These are phyloP conservation scores for Macrotyloma uniflorum DNA, from an alignment of 306 rosid genomes.

Conservation along the genomic window DNA sequence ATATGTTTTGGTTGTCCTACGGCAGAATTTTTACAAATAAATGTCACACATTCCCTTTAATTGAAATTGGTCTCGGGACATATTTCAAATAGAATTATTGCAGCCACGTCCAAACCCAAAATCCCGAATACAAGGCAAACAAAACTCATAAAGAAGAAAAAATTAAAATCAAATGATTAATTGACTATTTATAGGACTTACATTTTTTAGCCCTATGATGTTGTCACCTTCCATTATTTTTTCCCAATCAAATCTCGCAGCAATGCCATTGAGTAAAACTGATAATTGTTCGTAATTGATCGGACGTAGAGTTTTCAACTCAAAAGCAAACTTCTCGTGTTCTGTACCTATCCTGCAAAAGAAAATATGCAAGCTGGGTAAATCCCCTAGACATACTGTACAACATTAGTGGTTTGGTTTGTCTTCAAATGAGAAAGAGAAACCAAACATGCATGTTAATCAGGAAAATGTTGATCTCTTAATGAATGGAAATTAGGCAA, in stretches of 20 bases:
- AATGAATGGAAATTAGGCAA: neutral
- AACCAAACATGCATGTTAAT: neutral
- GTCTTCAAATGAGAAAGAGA: neutral
- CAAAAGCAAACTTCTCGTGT: conserved; percentile 88
- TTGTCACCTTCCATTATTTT: conserved; percentile 75
- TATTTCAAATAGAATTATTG: neutral
- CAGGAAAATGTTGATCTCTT: neutral
- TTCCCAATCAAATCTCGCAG: conserved; percentile 86
- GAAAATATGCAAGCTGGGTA: neutral
- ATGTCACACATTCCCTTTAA: neutral
- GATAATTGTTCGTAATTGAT: conserved; percentile 65
- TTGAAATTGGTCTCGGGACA: neutral
- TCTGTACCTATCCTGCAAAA: conserved; percentile 81
- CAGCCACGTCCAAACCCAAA: neutral
- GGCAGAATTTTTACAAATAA: neutral
- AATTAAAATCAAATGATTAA: neutral
- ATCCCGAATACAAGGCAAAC: neutral
- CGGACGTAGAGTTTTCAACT: conserved; percentile 58
- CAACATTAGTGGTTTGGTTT: neutral
- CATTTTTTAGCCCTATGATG: conserved; percentile 83
- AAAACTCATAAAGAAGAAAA: neutral
- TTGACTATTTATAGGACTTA: neutral
- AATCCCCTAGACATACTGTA: neutral
- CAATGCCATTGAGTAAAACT: conserved; percentile 65
- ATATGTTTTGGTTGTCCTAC: conserved; percentile 79